Base-by-base conservation (phyloP, 257 asterid genomes). In the Ilex asprella region DNA sequence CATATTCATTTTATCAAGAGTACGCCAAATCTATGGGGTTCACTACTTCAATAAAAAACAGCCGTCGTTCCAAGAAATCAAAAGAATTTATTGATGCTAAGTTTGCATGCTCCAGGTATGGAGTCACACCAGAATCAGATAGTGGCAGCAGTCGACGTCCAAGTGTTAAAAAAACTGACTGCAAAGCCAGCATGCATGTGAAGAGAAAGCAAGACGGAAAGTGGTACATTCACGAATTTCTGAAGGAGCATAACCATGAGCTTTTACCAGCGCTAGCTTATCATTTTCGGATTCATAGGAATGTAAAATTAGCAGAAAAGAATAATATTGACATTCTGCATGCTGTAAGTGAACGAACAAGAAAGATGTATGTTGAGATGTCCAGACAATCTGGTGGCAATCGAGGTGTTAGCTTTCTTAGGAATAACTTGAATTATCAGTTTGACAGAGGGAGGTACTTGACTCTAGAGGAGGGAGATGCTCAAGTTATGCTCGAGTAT, bases 21-120 rank as follows among this genome's bases (percentile, higher is more conserved):
- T 89, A 89, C 70, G 97, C 97, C 54, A 92, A 92, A 75, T 89
- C 99, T 2, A 89, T 92, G 99, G 99, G 99, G 44, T 92, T 92
- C 86, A 92, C 97, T 63, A 89, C 97, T 67, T 92, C 99, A 0
- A 92, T 92, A 61, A 92, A 89, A 77, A 92, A 92, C 51, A 92
- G 99, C 67, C 96, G 99, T 5, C 93, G 96, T 56, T 89, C 99
- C 11, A 92, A 92, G 82, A 92, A 89, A 69, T 85, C 95, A 10
- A 92, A 92, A 74, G 99, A 92, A 66, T 92, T 92, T 63, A 92
- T 92, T 15, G 99, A 92, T 64, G 97, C 99, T 65, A 91, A 91
- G 64, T 91, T 88, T 60, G 96, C 98, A 0, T 91, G 98, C 69
- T 91, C 97, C 16, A 83, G 99, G 74, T 92, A 92, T 67, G 99